phyloP scores from a whole-genome alignment of 2,329 filamentous ascomycete species.

The Coniochaeta ligniaria region DNA sequence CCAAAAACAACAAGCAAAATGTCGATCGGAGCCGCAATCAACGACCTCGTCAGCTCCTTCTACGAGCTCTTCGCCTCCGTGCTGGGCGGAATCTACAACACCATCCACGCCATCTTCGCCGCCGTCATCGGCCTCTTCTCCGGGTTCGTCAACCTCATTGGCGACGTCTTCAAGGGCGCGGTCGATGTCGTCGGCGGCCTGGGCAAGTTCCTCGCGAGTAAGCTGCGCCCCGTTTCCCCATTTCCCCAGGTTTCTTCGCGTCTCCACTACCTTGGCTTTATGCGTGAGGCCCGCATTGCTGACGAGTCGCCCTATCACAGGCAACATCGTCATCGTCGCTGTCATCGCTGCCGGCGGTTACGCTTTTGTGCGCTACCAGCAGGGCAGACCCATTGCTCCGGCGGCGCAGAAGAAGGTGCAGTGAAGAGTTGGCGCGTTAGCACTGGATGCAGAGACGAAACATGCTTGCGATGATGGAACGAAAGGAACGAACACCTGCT shows the following conservation, averaged over 20 bases:
- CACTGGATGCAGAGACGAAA: neutral
- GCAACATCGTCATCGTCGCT: constrained; percentile 19
- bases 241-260: neutral
- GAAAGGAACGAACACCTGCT: neutral
- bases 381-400: constrained; percentile 6
- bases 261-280: too few species aligned
- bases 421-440: constrained; percentile 2
- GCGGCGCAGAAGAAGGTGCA: constrained; percentile 13
- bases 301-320: constrained; percentile 4
- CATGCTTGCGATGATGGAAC: neutral
- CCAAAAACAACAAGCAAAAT: constrained; percentile 8
- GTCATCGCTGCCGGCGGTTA: constrained; percentile 19
- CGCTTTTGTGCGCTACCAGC: constrained; percentile 14
- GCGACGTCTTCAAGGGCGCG: constrained; percentile 14
- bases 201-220: constrained; percentile 17
- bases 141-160: constrained; percentile 14
- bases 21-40: constrained; percentile 15
- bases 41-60: constrained; percentile 17
- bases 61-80: constrained; percentile 16
- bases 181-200: constrained; percentile 15
- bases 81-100: constrained; percentile 13
- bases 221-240: neutral
- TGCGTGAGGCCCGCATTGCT: too few species aligned
- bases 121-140: constrained; percentile 13
- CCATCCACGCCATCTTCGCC: constrained; percentile 14